These are phyloP conservation scores for Pestalotiopsis sp. DNA, from an alignment of 2,329 filamentous ascomycete species.

Conservation along the genomic window DNA sequence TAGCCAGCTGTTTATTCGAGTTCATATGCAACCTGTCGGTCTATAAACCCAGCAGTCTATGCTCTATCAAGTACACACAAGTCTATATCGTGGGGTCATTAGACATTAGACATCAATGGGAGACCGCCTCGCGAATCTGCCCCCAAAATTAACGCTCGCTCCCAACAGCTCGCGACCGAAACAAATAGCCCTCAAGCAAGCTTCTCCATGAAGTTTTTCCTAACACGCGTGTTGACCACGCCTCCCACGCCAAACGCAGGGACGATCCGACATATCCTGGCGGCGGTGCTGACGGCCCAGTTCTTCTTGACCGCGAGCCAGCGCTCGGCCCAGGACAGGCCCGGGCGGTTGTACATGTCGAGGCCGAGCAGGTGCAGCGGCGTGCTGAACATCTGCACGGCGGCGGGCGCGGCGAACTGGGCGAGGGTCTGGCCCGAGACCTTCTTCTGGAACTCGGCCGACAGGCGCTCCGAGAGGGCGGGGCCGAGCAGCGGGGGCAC, in stretches of 20 bases:
- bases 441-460: constrained; percentile 50
- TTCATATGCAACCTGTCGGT: background rate
- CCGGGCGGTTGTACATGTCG: constrained; percentile 79
- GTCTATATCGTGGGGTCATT: constrained; percentile 12
- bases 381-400: constrained; percentile 78
- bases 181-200: constrained; percentile 38
- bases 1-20: background rate
- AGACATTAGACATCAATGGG: constrained; percentile 7
- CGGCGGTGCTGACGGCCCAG: constrained; percentile 73
- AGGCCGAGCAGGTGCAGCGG: constrained; percentile 84
- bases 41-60: background rate
- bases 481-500: constrained; percentile 80
- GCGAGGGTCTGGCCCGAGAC: constrained; percentile 64
- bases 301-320: constrained; percentile 69
- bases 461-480: constrained; percentile 57
- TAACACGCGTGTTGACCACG: constrained; percentile 77
- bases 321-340: constrained; percentile 57
- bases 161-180: background rate
- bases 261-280: constrained; percentile 81
- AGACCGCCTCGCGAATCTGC: background rate
- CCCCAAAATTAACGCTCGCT: background rate
- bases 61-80: constrained; percentile 9
- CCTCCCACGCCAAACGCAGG: constrained; percentile 89
- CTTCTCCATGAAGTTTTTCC: constrained; percentile 66
- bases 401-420: constrained; percentile 80